Percentiles rank a stretch among this genome's conserved stretches.
phyloP scores from a whole-genome alignment of 2,329 filamentous ascomycete species.

The Alternaria atra region DNA sequence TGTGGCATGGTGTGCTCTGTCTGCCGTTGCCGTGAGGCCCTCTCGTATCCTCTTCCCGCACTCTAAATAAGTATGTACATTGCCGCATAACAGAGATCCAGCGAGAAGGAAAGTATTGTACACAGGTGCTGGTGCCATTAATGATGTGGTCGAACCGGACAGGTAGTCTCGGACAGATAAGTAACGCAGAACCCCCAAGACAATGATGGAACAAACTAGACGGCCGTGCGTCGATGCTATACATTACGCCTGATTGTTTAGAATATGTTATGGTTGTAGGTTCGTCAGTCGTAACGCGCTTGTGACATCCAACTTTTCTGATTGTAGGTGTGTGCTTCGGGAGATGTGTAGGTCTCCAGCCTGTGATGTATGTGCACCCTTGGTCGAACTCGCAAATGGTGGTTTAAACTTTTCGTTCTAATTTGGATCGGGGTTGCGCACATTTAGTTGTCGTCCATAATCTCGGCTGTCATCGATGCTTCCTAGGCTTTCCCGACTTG shows the following conservation, averaged over 20 bases:
- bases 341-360: slow-evolving; percentile 1
- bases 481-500: slow-evolving; percentile 56
- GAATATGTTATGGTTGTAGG: slow-evolving; percentile 19
- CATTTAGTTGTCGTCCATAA: slow-evolving; percentile 58
- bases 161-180: slow-evolving; percentile 1
- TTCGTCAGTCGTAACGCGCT: slow-evolving; percentile 42
- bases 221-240: slow-evolving; percentile 34
- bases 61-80: slow-evolving; percentile 35
- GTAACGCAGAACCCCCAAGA: background rate
- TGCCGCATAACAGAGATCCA: slow-evolving; percentile 30
- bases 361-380: background rate
- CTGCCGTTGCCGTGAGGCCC: slow-evolving; percentile 10
- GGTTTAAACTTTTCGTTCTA: background rate
- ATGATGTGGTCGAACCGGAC: slow-evolving; percentile 20
- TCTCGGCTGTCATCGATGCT: slow-evolving; percentile 59
- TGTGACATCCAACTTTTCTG: slow-evolving; percentile 26
- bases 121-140: slow-evolving; percentile 34
- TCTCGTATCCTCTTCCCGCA: slow-evolving; percentile 4
- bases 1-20: slow-evolving; percentile 6
- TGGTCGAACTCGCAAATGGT: background rate
- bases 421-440: slow-evolving; percentile 49
- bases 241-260: slow-evolving; percentile 26
- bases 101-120: slow-evolving; percentile 27
- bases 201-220: slow-evolving; percentile 18
- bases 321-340: slow-evolving; percentile 16